A percentile compares a stretch with the other conserved stretches of the same genome.
Evolutionary conservation across 257 asterid species (phyloP).

Genomic region (Nicotiana noctiflora): DNA sequence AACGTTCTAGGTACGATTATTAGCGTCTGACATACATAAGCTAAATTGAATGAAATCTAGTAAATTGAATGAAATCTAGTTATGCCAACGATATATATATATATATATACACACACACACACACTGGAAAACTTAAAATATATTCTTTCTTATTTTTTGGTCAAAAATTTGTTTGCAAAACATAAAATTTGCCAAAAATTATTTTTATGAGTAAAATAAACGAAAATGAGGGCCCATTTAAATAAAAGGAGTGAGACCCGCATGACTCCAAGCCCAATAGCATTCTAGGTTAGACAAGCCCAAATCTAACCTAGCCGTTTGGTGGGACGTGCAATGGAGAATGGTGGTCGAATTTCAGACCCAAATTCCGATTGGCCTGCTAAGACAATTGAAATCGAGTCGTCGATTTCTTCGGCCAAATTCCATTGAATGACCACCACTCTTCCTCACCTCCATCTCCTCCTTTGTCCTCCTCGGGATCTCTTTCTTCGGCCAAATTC

Average conservation of each 20-base stretch:
- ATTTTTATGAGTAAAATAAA: not conserved
- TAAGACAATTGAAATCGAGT: not conserved
- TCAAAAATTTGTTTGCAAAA: not conserved
- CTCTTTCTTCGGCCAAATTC: not conserved
- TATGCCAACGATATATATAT: no score
- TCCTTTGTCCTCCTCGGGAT: not conserved
- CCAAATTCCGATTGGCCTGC: slow-evolving; percentile 9
- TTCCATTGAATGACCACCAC: slow-evolving; percentile 3
- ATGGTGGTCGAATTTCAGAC: not conserved
- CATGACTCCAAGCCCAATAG: not conserved
- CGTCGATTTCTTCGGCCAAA: not conserved
- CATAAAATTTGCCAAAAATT: not conserved
- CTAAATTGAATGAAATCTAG: not conserved
- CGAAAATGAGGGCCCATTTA: not conserved
- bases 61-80: no score
- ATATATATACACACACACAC: no score
- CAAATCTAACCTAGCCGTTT: not conserved
- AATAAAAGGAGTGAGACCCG: not conserved
- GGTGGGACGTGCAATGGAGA: not conserved
- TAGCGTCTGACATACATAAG: no score
- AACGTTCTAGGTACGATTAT: no score
- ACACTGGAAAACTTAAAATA: not conserved
- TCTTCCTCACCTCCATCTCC: not conserved
- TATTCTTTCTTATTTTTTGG: not conserved
- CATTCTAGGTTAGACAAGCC: not conserved